These are phyloP conservation scores for Aspergillus wentii DNA, from an alignment of 495 filamentous ascomycete species.

Conservation along the genomic window DNA sequence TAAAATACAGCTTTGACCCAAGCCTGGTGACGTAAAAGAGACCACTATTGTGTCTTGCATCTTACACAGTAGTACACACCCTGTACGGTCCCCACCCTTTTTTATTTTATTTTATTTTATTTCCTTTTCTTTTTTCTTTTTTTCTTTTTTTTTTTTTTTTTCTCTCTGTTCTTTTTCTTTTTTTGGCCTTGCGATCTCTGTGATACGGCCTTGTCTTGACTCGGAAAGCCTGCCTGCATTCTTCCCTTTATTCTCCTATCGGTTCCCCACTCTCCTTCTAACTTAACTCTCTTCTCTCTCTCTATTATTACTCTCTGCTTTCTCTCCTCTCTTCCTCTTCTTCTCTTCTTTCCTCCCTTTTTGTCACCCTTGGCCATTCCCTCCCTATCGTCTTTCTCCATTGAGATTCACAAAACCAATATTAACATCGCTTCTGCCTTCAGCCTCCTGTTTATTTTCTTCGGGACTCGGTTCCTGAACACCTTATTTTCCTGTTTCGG, in stretches of 20 bases:
- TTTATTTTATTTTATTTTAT: slow-evolving; percentile 5
- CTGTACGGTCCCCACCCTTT: no score
- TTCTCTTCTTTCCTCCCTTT: slow-evolving; percentile 1
- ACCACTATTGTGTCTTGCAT: no score
- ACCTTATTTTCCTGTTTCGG: slow-evolving; percentile 5
- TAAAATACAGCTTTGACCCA: no score
- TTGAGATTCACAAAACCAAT: slow-evolving; percentile 2
- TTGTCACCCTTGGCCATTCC: no score
- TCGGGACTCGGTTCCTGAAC: slow-evolving; percentile 1
- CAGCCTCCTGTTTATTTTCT: slow-evolving; percentile 4
- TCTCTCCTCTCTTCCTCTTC: slow-evolving; percentile 6
- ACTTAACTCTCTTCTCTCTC: slow-evolving; percentile 12
- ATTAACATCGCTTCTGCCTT: slow-evolving; percentile 2
- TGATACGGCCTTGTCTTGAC: no score
- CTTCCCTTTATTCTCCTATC: slow-evolving; percentile 14
- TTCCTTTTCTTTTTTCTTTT: slow-evolving; percentile 6
- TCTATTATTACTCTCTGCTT: slow-evolving; percentile 8
- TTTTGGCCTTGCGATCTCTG: slow-evolving; percentile 4
- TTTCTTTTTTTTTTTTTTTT: slow-evolving; percentile 5
- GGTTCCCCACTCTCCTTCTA: slow-evolving; percentile 5
- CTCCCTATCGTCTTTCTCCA: no score
- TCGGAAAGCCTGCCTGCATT: slow-evolving; percentile 9
- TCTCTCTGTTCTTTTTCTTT: slow-evolving; percentile 3
- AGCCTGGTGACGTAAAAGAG: no score
- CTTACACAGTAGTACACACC: no score